phyloP scores from a whole-genome alignment of 768 basidiomycete genomes.

The Arthromyces matolae region DNA sequence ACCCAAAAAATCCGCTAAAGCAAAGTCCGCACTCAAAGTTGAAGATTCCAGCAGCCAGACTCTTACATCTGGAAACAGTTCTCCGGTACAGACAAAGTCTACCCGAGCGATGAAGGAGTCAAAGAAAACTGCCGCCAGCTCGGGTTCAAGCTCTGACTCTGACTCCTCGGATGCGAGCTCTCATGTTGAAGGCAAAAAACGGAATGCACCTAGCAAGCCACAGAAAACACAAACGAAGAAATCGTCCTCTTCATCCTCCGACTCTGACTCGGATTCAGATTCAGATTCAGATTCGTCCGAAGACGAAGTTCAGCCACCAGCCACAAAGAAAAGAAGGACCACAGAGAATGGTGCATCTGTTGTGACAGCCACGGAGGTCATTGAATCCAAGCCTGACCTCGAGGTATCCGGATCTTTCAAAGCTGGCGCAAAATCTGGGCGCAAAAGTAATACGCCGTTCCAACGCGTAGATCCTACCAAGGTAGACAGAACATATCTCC shows the following conservation, averaged over 20 bases:
- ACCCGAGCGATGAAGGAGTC: no score
- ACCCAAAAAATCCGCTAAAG: slow-evolving; percentile 10
- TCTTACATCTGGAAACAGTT: slow-evolving; percentile 17
- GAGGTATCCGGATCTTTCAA: slow-evolving; percentile 17
- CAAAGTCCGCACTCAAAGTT: slow-evolving; percentile 5
- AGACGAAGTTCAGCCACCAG: slow-evolving; percentile 20
- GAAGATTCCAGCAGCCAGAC: slow-evolving; percentile 18
- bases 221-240: no score
- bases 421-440: slow-evolving; percentile 28
- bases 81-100: no score
- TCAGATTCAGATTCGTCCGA: slow-evolving; percentile 24
- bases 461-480: slow-evolving; percentile 70
- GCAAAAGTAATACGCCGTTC: slow-evolving; percentile 65
- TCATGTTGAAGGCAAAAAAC: no score
- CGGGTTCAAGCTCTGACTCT: slow-evolving; percentile 17
- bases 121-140: slow-evolving; percentile 1
- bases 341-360: slow-evolving; percentile 48
- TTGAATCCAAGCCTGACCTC: slow-evolving; percentile 8
- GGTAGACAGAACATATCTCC: slow-evolving; percentile 33
- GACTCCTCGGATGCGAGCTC: slow-evolving; percentile 10
- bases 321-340: slow-evolving; percentile 60
- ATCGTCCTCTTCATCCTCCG: slow-evolving; percentile 4
- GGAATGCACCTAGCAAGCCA: no score
- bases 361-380: slow-evolving; percentile 34
- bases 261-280: slow-evolving; percentile 5